Evolutionary conservation across 352 stramenopile genomes (phyloP), one percentile per base, ranked within the genome.

Genomic region (Pythium folliculosum): DNA sequence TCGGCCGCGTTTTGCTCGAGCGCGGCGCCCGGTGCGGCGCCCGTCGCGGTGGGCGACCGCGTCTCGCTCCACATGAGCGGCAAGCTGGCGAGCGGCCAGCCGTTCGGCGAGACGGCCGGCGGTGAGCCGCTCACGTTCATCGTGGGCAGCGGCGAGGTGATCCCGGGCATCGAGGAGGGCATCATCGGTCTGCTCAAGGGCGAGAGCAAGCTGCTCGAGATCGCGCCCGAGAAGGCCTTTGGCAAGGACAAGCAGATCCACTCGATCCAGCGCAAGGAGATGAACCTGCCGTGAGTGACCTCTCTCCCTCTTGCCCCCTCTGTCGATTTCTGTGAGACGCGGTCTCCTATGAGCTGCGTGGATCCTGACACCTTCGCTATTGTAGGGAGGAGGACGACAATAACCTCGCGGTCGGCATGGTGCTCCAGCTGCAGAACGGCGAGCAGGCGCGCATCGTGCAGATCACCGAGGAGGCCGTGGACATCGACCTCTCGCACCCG

Each of bases 401-500:
- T 59, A 80, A 80, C 63, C 72, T 95, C n/a, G 78, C 71, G 3
- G 77, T 94, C 2, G 87, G 85, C 22, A 67, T 86, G 37, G 70
- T 88, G 27, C 62, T 94, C 27, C 77, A 88, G 49, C 64, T 92
- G 37, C 72, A 82, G 44, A 77, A 83, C 25, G 84, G 83, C 16
- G 65, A 91, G 56, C 77, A 80, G 49, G 86, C 81, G 30, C 80
- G 73, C 47, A 85, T 95, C 62, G 76, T 94, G 35, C 77, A 82
- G 49, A 69, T 95, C 43, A 84, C 79, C n/a, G 71, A 81, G 21
- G 81, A 95, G 19, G 76, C 63, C 16, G 86, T 94, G 32, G 83
- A 91, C 35, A 86, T 95, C 44, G 84, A 95, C 55, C 56, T 91
- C 48, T 77, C 84, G 21, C 84, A 92, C 62, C 80, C 81, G 22